phyloP scores from a whole-genome alignment of 768 basidiomycete genomes.

The Mycena galericulata region DNA sequence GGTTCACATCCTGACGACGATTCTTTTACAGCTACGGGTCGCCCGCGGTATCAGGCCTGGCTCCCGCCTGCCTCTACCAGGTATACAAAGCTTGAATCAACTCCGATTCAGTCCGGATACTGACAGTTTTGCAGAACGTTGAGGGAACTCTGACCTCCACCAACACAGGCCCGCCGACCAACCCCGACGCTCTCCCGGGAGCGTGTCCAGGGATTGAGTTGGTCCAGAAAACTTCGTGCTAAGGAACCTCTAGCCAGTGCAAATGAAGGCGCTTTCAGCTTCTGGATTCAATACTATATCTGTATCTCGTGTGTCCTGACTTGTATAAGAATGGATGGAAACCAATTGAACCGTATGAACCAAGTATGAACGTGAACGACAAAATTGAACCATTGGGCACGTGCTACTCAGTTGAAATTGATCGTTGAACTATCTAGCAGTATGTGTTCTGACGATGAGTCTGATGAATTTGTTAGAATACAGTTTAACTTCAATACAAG shows the following conservation, averaged over 20 bases:
- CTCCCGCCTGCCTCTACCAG: constrained; percentile 23
- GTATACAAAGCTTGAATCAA: neutral
- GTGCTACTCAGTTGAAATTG: no score
- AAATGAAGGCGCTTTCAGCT: no score
- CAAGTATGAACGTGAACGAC: neutral
- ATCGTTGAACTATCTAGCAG: no score
- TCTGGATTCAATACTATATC: no score
- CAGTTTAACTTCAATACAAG: no score
- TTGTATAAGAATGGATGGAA: no score
- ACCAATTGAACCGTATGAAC: neutral
- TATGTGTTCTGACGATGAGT: no score
- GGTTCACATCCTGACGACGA: neutral
- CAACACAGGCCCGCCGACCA: no score
- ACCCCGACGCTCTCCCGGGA: neutral
- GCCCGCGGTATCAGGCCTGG: constrained; percentile 23
- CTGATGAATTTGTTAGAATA: no score
- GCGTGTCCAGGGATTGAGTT: constrained; percentile 14
- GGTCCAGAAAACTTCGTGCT: constrained; percentile 7
- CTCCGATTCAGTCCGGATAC: neutral
- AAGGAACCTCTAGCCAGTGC: neutral
- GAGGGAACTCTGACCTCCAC: constrained; percentile 21
- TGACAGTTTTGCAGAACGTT: constrained; percentile 23
- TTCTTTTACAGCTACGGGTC: constrained; percentile 18
- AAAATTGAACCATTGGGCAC: constrained; percentile 7
- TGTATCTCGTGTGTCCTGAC: no score